These are phyloP conservation scores for Colletotrichum graminicola DNA, from an alignment of 2,329 filamentous ascomycete species.

Conservation along the genomic window DNA sequence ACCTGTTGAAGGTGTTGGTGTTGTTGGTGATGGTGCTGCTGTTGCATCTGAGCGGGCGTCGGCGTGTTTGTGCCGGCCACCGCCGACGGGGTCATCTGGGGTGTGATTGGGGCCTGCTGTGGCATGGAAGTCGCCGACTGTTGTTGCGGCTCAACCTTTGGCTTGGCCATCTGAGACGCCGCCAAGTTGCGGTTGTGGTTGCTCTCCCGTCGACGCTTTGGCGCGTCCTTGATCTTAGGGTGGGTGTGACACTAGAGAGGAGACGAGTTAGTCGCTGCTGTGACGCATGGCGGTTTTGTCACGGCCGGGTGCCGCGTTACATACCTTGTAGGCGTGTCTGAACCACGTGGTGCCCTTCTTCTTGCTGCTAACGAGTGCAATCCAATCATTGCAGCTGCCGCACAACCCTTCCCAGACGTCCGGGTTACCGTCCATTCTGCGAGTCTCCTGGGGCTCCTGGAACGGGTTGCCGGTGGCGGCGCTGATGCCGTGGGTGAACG, in stretches of 20 bases:
- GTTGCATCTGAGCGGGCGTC: conserved; percentile 49
- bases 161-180: conserved; percentile 59
- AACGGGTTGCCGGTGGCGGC: conserved; percentile 84
- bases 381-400: conserved; percentile 83
- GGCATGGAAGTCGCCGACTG: conserved; percentile 43
- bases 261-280: conserved; percentile 26
- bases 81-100: conserved; percentile 57
- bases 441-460: conserved; percentile 79
- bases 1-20: conserved; percentile 44
- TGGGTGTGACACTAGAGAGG: conserved; percentile 75
- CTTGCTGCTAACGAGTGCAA: conserved; percentile 84
- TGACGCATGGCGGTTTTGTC: conserved; percentile 41
- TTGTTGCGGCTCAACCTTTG: conserved; percentile 59
- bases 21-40: conserved; percentile 45
- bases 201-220: conserved; percentile 75
- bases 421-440: conserved; percentile 83
- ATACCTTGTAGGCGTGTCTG: conserved; percentile 87
- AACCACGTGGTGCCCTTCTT: conserved; percentile 96
- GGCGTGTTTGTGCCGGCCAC: conserved; percentile 55
- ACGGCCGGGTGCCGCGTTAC: conserved; percentile 42
- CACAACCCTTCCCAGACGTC: conserved; percentile 87
- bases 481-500: conserved; percentile 88
- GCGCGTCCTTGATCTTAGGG: conserved; percentile 77
- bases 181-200: conserved; percentile 61
- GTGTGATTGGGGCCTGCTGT: conserved; percentile 53